Evolutionary conservation across 2,329 filamentous ascomycete species (phyloP).

Genomic region (Colletotrichum magnum): DNA sequence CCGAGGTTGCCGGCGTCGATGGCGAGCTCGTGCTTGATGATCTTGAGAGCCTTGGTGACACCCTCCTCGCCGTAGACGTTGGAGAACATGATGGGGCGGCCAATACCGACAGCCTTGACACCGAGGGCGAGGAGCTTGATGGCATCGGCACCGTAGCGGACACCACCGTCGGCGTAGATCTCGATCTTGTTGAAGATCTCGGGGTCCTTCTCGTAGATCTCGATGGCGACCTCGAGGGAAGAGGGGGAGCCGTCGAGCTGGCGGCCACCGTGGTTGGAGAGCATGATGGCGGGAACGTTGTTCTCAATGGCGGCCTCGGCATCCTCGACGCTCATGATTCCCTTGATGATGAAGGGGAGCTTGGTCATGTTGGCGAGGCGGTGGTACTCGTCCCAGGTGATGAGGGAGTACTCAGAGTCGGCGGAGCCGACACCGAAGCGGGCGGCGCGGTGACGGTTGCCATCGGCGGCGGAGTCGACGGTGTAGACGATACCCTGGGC

Average conservation of each 20-base stretch:
- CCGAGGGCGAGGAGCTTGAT: slow-evolving; percentile 61
- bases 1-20: slow-evolving; percentile 61
- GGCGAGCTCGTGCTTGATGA: slow-evolving; percentile 65
- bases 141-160: slow-evolving; percentile 59
- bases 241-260: slow-evolving; percentile 58
- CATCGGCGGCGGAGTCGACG: slow-evolving; percentile 56
- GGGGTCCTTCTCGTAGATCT: slow-evolving; percentile 54
- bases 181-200: slow-evolving; percentile 56
- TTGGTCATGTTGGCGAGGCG: slow-evolving; percentile 52
- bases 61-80: slow-evolving; percentile 66
- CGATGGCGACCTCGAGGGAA: slow-evolving; percentile 54
- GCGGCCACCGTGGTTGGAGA: slow-evolving; percentile 60
- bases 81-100: slow-evolving; percentile 66
- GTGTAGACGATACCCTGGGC: slow-evolving; percentile 56
- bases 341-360: slow-evolving; percentile 58
- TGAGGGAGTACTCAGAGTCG: slow-evolving; percentile 38
- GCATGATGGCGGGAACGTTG: slow-evolving; percentile 52
- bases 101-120: slow-evolving; percentile 61
- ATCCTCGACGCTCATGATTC: slow-evolving; percentile 54
- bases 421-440: slow-evolving; percentile 56
- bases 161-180: slow-evolving; percentile 58
- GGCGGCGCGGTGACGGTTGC: slow-evolving; percentile 57
- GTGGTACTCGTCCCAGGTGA: slow-evolving; percentile 54
- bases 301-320: slow-evolving; percentile 52
- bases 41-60: slow-evolving; percentile 57